These are phyloP conservation scores for Lentinula raphanica DNA, from an alignment of 768 basidiomycete species.

Conservation along the genomic window DNA sequence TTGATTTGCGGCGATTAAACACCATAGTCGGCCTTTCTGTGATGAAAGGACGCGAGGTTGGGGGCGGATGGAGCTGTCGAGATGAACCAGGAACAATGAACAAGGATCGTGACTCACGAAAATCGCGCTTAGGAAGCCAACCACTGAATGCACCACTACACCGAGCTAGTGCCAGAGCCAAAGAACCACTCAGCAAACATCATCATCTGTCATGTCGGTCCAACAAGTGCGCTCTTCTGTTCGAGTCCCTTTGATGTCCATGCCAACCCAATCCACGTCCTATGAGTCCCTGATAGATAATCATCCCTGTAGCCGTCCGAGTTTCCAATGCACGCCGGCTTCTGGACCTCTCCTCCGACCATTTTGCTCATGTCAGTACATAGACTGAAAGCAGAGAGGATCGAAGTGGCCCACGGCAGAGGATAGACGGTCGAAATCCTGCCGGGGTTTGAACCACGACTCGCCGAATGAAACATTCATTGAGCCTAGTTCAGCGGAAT, in stretches of 20 bases:
- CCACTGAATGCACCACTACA: not conserved
- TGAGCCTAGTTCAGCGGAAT: conserved; percentile 1
- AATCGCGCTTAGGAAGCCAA: not conserved
- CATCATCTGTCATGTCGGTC: not conserved
- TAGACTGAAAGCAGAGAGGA: not conserved
- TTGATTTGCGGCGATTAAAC: not conserved
- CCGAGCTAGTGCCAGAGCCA: conserved; percentile 1
- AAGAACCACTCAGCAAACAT: not conserved
- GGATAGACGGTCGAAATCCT: conserved; percentile 3
- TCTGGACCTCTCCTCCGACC: conserved; percentile 6
- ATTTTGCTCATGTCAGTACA: not conserved
- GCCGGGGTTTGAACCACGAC: conserved; percentile 6
- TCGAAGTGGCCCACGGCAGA: conserved; percentile 5
- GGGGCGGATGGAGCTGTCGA: not conserved
- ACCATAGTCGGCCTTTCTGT: conserved; percentile 7
- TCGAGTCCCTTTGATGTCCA: conserved; percentile 1
- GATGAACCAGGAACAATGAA: not conserved
- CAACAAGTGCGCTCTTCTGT: conserved; percentile 2
- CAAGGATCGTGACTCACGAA: not conserved
- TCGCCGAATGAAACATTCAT: not conserved
- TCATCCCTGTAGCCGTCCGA: conserved; percentile 1
- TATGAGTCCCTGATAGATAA: not conserved
- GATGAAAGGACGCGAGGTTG: conserved; percentile 1
- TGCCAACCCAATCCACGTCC: not conserved
- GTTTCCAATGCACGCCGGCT: conserved; percentile 2